Conservation (phyloP, 352 stramenopile species). For the Globisporangium solare region DNA sequence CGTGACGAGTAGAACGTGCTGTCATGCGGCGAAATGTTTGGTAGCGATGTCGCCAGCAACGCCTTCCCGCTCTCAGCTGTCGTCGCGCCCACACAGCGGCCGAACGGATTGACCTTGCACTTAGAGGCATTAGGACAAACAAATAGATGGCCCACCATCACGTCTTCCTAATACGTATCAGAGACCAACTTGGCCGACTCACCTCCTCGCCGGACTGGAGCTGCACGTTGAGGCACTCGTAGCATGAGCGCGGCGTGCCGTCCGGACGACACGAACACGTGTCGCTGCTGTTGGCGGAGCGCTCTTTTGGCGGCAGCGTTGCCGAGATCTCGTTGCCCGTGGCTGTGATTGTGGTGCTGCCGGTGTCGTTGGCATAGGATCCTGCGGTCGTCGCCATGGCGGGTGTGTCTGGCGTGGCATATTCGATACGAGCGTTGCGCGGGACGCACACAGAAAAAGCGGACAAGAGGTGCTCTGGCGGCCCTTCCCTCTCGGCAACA, state of each 20-base stretch:
- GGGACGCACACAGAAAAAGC: no score
- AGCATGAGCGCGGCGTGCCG: not conserved
- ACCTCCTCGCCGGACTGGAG: slow-evolving; percentile 17
- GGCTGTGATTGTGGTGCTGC: no score
- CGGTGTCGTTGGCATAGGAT: no score
- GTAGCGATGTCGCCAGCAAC: slow-evolving; percentile 8
- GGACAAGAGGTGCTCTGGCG: no score
- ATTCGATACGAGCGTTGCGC: no score
- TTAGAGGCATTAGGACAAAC: not conserved
- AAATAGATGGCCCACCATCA: no score
- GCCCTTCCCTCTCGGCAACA: no score
- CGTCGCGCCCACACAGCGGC: slow-evolving; percentile 18
- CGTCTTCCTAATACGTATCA: not conserved
- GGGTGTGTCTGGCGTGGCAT: no score
- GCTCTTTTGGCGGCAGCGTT: not conserved
- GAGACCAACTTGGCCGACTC: not conserved
- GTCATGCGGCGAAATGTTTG: slow-evolving; percentile 26
- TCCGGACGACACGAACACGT: not conserved
- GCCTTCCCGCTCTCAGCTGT: not conserved
- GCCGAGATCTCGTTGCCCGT: no score
- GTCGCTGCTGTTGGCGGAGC: not conserved
- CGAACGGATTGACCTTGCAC: slow-evolving; percentile 27
- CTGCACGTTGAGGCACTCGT: slow-evolving; percentile 12
- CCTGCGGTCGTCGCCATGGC: no score
- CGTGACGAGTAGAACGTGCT: slow-evolving; percentile 27